Conservation (phyloP, 78 protist genomes). For the Dictyostelium brefeldianum region DNA sequence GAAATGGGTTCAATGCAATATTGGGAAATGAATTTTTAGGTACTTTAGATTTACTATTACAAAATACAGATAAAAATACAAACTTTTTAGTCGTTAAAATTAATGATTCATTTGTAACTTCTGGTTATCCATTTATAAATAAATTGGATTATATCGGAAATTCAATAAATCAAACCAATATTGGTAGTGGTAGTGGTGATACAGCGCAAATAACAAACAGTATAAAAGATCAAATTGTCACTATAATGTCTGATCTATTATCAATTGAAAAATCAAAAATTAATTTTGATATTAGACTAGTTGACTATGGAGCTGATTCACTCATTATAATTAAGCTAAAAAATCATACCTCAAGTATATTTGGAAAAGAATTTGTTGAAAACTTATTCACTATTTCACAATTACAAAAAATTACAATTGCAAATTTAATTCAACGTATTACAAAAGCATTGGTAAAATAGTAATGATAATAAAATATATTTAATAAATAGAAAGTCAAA, state of each 20-base stretch:
- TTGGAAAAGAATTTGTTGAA: too few species aligned
- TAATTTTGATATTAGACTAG: neutral
- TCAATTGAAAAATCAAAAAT: conserved; percentile 18
- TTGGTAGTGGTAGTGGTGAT: neutral
- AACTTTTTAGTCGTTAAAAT: neutral
- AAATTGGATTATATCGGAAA: neutral
- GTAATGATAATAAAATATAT: too few species aligned
- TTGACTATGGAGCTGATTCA: conserved; percentile 25
- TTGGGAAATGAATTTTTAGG: neutral
- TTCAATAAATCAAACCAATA: neutral
- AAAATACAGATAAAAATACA: neutral
- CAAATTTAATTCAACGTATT: too few species aligned
- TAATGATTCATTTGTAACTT: neutral
- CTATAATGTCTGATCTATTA: conserved; percentile 33
- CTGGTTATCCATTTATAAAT: neutral
- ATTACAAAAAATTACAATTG: too few species aligned
- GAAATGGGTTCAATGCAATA: neutral
- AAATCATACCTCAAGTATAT: too few species aligned
- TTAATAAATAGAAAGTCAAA: too few species aligned
- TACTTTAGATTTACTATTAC: neutral
- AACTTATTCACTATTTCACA: too few species aligned
- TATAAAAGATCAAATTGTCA: neutral
- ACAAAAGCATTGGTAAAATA: too few species aligned
- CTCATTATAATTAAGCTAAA: too few species aligned
- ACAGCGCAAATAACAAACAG: neutral